Conservation (phyloP, 2,329 filamentous ascomycete genomes). For the Cordyceps fumosorosea region DNA sequence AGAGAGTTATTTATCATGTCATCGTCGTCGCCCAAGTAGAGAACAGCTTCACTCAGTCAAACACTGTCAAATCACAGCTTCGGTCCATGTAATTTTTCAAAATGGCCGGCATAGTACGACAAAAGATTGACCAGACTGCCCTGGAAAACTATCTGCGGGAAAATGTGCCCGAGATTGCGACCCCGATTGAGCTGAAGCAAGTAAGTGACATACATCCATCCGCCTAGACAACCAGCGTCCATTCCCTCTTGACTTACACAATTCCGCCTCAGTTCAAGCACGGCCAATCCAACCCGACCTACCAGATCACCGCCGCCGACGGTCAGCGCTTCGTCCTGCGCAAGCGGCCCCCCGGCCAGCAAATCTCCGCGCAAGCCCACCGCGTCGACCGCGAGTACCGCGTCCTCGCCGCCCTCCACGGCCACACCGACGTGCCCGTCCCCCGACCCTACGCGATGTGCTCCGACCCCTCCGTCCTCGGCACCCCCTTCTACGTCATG, state of each 20-base stretch:
- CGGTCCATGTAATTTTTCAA: not conserved
- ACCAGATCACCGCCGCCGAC: conserved; percentile 2
- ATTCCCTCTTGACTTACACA: not conserved
- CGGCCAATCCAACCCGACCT: conserved; percentile 13
- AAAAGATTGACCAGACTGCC: conserved; percentile 10
- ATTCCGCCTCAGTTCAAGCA: not conserved
- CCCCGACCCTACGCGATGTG: conserved; percentile 73
- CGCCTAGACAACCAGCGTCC: not conserved
- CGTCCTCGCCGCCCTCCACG: conserved; percentile 68
- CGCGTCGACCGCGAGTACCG: conserved; percentile 85
- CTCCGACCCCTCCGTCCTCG: conserved; percentile 68
- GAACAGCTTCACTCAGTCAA: not conserved
- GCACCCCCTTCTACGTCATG: conserved; percentile 90
- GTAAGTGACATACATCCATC: not conserved
- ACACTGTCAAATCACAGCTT: not conserved
- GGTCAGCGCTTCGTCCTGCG: conserved; percentile 56
- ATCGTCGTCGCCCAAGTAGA: not conserved
- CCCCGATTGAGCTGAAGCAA: conserved; percentile 9
- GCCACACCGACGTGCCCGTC: conserved; percentile 66
- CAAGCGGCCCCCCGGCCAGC: conserved; percentile 83
- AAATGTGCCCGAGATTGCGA: conserved; percentile 8
- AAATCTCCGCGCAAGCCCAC: conserved; percentile 81
- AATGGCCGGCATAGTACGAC: conserved; percentile 12
- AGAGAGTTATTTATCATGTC: not conserved
- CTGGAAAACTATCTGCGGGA: not conserved